Percentiles rank a stretch among this genome's conserved stretches.
These are phyloP conservation scores for Fusarium annulatum DNA, from an alignment of 2,329 filamentous ascomycete genomes.

Conservation along the genomic window DNA sequence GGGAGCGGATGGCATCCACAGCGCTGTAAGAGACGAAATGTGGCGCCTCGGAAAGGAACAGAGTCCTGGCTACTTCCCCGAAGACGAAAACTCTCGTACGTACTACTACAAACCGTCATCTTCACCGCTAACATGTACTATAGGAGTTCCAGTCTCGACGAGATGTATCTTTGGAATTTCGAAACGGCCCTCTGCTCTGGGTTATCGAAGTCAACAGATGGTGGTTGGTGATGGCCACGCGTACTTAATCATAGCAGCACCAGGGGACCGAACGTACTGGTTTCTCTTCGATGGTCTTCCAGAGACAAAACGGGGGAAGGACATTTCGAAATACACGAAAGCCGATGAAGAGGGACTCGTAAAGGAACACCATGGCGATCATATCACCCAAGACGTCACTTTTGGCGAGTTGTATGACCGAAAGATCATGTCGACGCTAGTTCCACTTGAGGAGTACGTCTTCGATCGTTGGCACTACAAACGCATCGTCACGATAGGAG, in stretches of 20 bases:
- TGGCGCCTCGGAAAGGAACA: background rate
- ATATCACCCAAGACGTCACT: background rate
- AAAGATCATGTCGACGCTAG: background rate
- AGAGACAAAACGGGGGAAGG: background rate
- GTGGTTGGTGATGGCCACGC: background rate
- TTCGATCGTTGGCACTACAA: background rate
- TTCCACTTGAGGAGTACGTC: background rate
- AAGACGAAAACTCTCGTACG: background rate
- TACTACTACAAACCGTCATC: background rate
- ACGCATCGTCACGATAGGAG: background rate
- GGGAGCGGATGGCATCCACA: constrained; percentile 20
- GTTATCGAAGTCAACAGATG: background rate
- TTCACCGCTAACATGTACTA: background rate
- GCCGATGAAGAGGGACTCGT: background rate
- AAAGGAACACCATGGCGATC: accelerated
- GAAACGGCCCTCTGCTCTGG: background rate
- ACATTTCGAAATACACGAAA: background rate
- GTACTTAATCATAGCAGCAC: background rate
- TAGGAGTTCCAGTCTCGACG: background rate
- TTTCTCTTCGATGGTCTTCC: background rate
- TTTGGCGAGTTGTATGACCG: background rate
- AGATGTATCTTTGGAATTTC: background rate
- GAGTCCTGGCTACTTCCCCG: background rate
- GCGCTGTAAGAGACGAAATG: background rate
- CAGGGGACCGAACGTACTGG: background rate